Conservation (phyloP, 2,329 filamentous ascomycete species). For the Periglandula ipomoeae region DNA sequence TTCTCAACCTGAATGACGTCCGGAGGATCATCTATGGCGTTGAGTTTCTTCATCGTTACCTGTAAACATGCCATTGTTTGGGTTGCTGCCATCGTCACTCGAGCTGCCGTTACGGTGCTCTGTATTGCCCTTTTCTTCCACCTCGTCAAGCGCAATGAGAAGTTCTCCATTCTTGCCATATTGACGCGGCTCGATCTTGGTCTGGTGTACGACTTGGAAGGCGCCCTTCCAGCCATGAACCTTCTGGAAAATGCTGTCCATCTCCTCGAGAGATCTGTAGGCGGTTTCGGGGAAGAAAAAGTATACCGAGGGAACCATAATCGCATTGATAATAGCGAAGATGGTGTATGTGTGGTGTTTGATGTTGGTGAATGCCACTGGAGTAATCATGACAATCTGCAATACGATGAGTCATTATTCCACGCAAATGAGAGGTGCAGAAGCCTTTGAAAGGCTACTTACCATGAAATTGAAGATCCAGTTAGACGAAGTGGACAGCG, state of each 20-base stretch:
- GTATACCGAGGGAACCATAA: conserved; percentile 48
- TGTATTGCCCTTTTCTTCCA: conserved; percentile 25
- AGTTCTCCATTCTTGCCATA: conserved; percentile 53
- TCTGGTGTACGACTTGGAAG: conserved; percentile 27
- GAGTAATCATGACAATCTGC: conserved; percentile 52
- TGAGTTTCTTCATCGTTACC: conserved; percentile 26
- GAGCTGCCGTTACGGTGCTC: conserved; percentile 20
- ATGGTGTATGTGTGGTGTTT: conserved; percentile 54
- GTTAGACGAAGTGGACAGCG: conserved; percentile 43
- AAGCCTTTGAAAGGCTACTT: not conserved
- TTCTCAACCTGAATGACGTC: not conserved
- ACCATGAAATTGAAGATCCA: conserved; percentile 56
- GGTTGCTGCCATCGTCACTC: conserved; percentile 15
- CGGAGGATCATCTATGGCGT: conserved; percentile 9
- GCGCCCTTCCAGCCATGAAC: conserved; percentile 32
- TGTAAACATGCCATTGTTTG: conserved; percentile 19
- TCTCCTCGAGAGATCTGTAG: conserved; percentile 55
- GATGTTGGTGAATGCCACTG: conserved; percentile 48
- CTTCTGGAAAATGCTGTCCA: conserved; percentile 56
- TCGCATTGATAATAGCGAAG: conserved; percentile 56
- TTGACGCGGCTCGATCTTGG: conserved; percentile 39
- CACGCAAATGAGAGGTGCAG: too few relatives aligned
- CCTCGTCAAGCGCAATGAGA: conserved; percentile 36
- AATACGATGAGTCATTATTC: not conserved
- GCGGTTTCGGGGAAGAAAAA: conserved; percentile 59